A percentile compares a stretch with the other conserved stretches of the same genome.
Conservation (phyloP, 805 yeast genomes). For the Schizosaccharomyces osmophilus region DNA sequence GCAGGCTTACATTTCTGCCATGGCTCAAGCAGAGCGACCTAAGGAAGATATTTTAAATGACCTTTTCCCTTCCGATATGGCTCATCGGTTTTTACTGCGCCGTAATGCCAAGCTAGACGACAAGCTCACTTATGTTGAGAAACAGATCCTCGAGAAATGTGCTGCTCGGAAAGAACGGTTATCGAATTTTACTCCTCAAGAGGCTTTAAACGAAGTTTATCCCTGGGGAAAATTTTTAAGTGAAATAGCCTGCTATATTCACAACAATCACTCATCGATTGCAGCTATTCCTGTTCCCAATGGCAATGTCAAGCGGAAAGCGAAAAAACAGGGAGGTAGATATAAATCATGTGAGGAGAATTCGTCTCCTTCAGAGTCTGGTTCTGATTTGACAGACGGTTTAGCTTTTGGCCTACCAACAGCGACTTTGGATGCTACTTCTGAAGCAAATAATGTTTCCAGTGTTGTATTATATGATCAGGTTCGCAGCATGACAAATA, state of each 20-base stretch:
- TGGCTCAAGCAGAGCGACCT: conserved; percentile 34
- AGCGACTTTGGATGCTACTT: background rate
- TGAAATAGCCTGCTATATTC: background rate
- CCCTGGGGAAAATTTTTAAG: background rate
- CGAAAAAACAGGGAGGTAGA: background rate
- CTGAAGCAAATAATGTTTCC: background rate
- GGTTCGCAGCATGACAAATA: background rate
- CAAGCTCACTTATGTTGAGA: background rate
- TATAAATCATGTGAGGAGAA: background rate
- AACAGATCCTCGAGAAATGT: background rate
- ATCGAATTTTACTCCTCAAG: background rate
- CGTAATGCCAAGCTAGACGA: background rate
- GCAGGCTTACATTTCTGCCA: conserved; percentile 77
- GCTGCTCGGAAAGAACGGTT: background rate
- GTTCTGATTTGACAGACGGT: background rate
- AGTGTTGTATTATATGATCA: background rate
- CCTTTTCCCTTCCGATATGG: conserved; percentile 46
- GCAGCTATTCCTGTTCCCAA: background rate
- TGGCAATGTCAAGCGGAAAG: background rate
- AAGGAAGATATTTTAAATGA: conserved; percentile 45
- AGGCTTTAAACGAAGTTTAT: background rate
- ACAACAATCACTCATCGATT: background rate
- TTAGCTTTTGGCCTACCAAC: background rate
- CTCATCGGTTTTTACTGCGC: conserved; percentile 18
- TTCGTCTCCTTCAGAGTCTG: background rate